Evolutionary conservation across 2,329 filamentous ascomycete genomes (phyloP), one percentile per base, ranked within the genome.

Genomic region (Microcyclosporella mali): DNA sequence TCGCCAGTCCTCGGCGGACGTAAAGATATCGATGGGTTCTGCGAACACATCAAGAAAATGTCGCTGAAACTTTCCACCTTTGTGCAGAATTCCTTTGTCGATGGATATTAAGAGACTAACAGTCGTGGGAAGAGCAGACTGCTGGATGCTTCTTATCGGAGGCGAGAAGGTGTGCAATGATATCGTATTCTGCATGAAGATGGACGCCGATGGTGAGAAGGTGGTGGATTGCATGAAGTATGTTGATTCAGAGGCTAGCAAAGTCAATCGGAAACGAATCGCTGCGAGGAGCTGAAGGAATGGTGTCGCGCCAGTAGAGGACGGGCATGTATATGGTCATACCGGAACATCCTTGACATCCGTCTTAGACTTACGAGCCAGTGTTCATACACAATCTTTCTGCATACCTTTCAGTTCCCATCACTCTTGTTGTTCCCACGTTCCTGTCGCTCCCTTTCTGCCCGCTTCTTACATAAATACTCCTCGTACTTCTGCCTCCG

Each of bases 231-330:
- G 47, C 33, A 45, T 34, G 15, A 46, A 51, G 38, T 51, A 49
- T 47, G 28, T 51, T 21, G 49, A 51, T 49, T 46, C 49, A 15
- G 40, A 43, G 32, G 49, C 49, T 2, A 51, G 45, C 41, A 38
- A 40, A 40, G 29, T 40, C 29, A 51, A 48, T 33, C 29, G 35
- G 27, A 45, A 46, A 38, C 44, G 41, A 21, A 48, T 51, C 37
- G 40, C 46, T 34, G 42, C 41, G 35, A 45, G 29, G 29, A 35
- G 30, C 17, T 49, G 46, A 40, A 37, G 43, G 42, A 32, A 9
- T 12, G 41, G 35, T 9, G 40, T 19, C 14, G 34, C 18, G 18
- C 16, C 12, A 18, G 33, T 19, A 16, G 19, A 21, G 28, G 27
- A 33, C 21, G 45, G 30, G 3, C 27, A 17, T 2, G 31, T 32